Conservation (phyloP, 2,329 filamentous ascomycete genomes). For the Hirsutella thompsonii region DNA sequence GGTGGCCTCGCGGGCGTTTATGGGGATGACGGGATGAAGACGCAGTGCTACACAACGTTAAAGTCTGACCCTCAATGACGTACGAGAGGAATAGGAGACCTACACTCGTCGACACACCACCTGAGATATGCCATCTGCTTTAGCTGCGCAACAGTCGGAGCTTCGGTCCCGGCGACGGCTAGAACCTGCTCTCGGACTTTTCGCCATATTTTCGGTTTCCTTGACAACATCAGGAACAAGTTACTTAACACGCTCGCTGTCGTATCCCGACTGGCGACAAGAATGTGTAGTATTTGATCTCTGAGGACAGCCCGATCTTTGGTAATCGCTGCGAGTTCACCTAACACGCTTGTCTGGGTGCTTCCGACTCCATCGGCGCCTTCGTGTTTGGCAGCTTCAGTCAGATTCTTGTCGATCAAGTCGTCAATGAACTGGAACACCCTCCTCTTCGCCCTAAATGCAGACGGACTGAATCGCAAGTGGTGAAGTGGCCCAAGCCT, state of each 20-base stretch:
- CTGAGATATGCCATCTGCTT: slow-evolving; percentile 41
- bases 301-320: slow-evolving; percentile 25
- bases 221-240: slow-evolving; percentile 27
- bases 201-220: slow-evolving; percentile 25
- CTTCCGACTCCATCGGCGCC: neutral
- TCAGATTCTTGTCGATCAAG: slow-evolving; percentile 26
- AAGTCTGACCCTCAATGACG: too few species aligned
- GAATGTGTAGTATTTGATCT: slow-evolving; percentile 29
- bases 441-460: slow-evolving; percentile 14
- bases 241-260: slow-evolving; percentile 30
- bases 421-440: slow-evolving; percentile 27
- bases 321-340: slow-evolving; percentile 33
- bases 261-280: slow-evolving; percentile 32
- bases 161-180: slow-evolving; percentile 13
- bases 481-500: slow-evolving; percentile 18
- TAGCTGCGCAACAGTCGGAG: slow-evolving; percentile 34
- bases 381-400: neutral
- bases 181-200: slow-evolving; percentile 32
- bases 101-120: slow-evolving; percentile 45
- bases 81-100: slow-evolving; percentile 7
- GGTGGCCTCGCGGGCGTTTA: slow-evolving; percentile 25
- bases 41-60: slow-evolving; percentile 24
- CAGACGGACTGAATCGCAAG: slow-evolving; percentile 13
- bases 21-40: slow-evolving; percentile 36
- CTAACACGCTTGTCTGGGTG: slow-evolving; percentile 29